Conservation (phyloP, 257 asterid species). For the Solanum etuberosum region DNA sequence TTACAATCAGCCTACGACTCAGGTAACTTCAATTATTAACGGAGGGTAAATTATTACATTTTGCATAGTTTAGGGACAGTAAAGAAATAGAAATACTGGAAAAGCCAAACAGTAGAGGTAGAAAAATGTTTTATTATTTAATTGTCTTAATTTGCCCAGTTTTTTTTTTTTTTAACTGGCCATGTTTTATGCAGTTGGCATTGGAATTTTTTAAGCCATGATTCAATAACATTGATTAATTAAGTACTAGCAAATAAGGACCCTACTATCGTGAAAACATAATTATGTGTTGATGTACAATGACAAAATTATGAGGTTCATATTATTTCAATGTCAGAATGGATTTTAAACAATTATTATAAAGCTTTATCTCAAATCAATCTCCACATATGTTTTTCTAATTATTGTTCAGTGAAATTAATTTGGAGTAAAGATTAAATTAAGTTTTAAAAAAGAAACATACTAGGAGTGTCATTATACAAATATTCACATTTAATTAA, state of each 20-base stretch:
- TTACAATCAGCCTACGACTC: too few species aligned
- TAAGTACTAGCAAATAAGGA: not conserved
- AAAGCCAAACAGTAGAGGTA: too few species aligned
- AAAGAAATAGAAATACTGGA: too few species aligned
- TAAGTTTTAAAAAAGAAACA: not conserved
- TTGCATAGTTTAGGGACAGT: too few species aligned
- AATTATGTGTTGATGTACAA: not conserved
- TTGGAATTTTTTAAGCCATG: not conserved
- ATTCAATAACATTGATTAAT: not conserved
- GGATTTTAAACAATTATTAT: not conserved
- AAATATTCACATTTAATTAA: not conserved
- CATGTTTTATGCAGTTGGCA: not conserved
- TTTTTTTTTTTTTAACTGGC: too few species aligned
- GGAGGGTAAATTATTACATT: too few species aligned
- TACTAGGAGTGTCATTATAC: not conserved
- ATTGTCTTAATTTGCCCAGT: too few species aligned
- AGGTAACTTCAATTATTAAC: too few species aligned
- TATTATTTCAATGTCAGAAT: not conserved
- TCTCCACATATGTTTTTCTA: not conserved
- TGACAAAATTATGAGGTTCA: not conserved
- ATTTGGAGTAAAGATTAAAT: not conserved
- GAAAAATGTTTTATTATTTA: too few species aligned
- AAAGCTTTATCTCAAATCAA: not conserved
- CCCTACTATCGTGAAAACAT: not conserved
- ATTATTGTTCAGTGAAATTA: not conserved